Conservation (phyloP, 495 filamentous ascomycete species). For the Penicillium macrosclerotiorum region DNA sequence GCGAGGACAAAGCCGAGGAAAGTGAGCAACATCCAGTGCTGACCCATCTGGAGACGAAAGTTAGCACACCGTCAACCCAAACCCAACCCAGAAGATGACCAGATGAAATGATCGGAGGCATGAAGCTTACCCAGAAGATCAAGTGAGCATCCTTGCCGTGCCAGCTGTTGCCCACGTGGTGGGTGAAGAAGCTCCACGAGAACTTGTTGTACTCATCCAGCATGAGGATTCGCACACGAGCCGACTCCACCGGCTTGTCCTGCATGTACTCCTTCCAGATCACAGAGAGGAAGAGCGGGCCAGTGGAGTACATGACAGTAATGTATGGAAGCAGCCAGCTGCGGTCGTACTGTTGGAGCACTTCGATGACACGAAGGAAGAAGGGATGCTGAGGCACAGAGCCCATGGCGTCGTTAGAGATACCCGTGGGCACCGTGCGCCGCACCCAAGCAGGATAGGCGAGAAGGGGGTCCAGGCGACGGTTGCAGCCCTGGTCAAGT, state of each 20-base stretch:
- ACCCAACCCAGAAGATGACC: no score
- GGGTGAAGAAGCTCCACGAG: conserved; percentile 75
- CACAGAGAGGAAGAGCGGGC: conserved; percentile 79
- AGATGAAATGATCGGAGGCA: no score
- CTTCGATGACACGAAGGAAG: conserved; percentile 71
- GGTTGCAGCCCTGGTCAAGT: conserved; percentile 67
- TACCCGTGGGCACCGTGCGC: conserved; percentile 75
- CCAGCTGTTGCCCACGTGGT: conserved; percentile 74
- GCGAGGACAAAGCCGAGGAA: conserved; percentile 60
- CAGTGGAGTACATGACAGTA: conserved; percentile 85
- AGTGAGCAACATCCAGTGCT: conserved; percentile 72
- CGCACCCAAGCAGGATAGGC: conserved; percentile 81
- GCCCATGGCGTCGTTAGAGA: conserved; percentile 89
- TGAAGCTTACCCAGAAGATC: conserved; percentile 66
- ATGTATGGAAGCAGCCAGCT: conserved; percentile 82
- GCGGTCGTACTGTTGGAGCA: conserved; percentile 66
- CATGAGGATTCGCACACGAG: conserved; percentile 56
- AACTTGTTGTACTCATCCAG: conserved; percentile 67
- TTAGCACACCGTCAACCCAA: background rate
- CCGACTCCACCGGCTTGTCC: conserved; percentile 34
- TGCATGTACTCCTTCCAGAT: conserved; percentile 79
- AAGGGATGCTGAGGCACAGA: conserved; percentile 78
- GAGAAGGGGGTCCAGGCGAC: conserved; percentile 75
- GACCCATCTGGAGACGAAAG: conserved; percentile 51
- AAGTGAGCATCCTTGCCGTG: conserved; percentile 70